Base-by-base conservation (phyloP, 306 rosid genomes). In the Cicer bijugum region DNA sequence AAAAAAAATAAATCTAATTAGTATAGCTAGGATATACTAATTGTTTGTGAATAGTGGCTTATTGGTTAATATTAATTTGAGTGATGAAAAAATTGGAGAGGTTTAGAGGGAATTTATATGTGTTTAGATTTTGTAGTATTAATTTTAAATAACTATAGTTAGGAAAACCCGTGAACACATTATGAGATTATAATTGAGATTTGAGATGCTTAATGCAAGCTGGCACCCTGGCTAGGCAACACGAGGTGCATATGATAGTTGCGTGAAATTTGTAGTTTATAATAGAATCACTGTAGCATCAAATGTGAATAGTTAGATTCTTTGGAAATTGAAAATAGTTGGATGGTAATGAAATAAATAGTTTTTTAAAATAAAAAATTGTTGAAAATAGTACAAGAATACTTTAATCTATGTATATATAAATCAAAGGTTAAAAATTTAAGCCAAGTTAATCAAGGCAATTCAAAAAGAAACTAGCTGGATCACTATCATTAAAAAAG, bases 151-250 rank as follows among this genome's bases (percentile, higher is more conserved):
- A 15, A 78, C 1, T 53, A 48, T 8, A 33, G 46, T 79, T 72
- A 79, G 14, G 74, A 3, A 45, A 64, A 64, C 82, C 82, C 82
- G 82, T 79, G 82, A 79, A 72, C 78, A 59, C 45, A 42, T 58
- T 12, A 59, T 71, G 20, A 14, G 75, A 70, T 28, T 73, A 61
- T 61, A 39, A 62, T 75, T 62, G 78, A 75, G 71, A 75, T 62
- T 62, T 37, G 63, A 62, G 71, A 75, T 48, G 43, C 58, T 28
- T 12, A 72, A 71, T 7, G 7, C 51, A 16, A 76, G 81, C 55
- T 68, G 81, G 75, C 75, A 47, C 69, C 69, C 60, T 57, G 75
- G 70, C 47, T 19, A 68, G 28, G 77, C 71, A 61, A 70, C 81
- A 46, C 63, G 19, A 15, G 16, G 33, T 37, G 69, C 37, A 12